Base-by-base conservation (phyloP, 805 yeast species). In the Ogataea methanolica region DNA sequence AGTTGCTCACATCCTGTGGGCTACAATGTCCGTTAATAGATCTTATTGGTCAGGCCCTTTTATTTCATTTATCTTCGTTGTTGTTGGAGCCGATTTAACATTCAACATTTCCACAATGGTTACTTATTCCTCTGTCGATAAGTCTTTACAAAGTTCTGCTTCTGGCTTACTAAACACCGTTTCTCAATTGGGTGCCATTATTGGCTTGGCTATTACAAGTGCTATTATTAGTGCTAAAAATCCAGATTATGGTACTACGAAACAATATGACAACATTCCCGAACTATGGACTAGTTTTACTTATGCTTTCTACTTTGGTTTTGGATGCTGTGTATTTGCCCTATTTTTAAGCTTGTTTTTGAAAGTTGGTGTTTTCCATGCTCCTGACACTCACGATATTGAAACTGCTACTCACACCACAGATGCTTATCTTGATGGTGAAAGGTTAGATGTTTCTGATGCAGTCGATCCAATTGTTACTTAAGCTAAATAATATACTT, bases 11-110 rank as follows among this genome's bases (percentile, higher is more conserved):
- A 49, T 72, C 15, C 37, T 71, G 4, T 71, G 73, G 74, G 68
- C 70, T 2, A 65, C 73, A 0, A 54, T 61, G 48, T 53, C 56
- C 2, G 54, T 59, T 7, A 47, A 56, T 26, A 53, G 65, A 38
- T 48, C 52, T 6, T 73, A 70, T 56, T 73, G 73, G 73, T 61
- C 69, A 6, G 67, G 72, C n/a, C 70, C 74, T 5, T 69, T 73
- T 45, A 68, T 68, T 43, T 67, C 71, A 1, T 57, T 61, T 43
- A 54, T 65, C 19, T 38, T 68, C 17, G 54, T 59, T 4, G 71
- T 68, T 15, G 44, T 70, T n/a, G 75, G 76, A 6, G 73, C 74
- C 2, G 77, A 73, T 51, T 53, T 73, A 12, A 52, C 67, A 9
- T 73, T 64, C 52, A 73, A 73, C 46, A 72, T 73, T 5, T 67